Conservation (phyloP, 108 stramenopile species). For the Nitzschia putrida region DNA sequence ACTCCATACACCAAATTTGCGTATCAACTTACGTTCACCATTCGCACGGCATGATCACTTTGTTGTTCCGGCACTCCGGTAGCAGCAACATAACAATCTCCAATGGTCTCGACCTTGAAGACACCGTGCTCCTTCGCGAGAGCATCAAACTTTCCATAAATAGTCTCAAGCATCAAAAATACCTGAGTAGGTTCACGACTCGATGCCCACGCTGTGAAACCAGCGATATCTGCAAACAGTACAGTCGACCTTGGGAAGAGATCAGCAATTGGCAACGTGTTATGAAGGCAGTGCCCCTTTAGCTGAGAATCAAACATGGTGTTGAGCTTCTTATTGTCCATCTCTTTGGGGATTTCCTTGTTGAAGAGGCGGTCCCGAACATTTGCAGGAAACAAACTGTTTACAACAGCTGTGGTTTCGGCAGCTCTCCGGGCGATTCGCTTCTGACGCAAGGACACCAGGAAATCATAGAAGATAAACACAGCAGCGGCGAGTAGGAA, state of each 20-base stretch:
- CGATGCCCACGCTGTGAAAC: constrained; percentile 62
- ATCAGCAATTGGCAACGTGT: constrained; percentile 22
- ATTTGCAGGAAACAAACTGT: constrained; percentile 8
- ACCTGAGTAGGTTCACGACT: constrained; percentile 53
- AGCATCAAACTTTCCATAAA: constrained; percentile 57
- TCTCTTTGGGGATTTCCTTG: not conserved
- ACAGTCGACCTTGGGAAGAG: constrained; percentile 15
- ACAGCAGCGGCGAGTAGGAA: constrained; percentile 24
- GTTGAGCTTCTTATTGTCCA: not conserved
- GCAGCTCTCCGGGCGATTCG: not conserved
- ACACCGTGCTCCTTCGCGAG: constrained; percentile 27
- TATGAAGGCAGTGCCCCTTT: not conserved
- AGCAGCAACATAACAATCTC: constrained; percentile 16
- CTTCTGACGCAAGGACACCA: constrained; percentile 1
- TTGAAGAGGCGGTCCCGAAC: constrained; percentile 7
- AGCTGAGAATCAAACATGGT: not conserved
- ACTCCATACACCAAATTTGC: not conserved
- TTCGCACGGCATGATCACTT: constrained; percentile 12
- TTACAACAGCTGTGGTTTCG: constrained; percentile 4
- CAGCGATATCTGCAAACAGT: constrained; percentile 33
- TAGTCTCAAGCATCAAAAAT: constrained; percentile 48
- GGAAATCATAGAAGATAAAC: constrained; percentile 18
- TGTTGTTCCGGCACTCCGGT: constrained; percentile 1
- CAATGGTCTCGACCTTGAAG: constrained; percentile 20
- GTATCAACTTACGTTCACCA: not conserved